Conservation (phyloP, 192 early-diverging fungal genomes). For the Lobosporangium transversale region DNA sequence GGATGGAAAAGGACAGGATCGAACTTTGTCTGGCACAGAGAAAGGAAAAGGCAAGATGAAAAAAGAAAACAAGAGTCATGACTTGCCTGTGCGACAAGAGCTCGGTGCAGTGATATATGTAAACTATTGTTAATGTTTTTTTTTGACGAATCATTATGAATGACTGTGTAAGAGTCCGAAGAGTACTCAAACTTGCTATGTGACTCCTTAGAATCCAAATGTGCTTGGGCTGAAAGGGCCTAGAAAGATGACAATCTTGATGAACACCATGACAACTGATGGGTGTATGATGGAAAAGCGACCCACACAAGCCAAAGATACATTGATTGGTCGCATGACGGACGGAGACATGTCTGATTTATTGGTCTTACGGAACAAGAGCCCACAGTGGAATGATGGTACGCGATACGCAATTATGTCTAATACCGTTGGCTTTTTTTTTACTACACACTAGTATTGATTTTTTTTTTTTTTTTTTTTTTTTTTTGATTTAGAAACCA, state of each 20-base stretch:
- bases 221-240: slow-evolving; percentile 92
- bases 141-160: not conserved
- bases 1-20: not conserved
- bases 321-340: slow-evolving; percentile 67
- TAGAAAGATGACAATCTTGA: slow-evolving; percentile 87
- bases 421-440: too few relatives aligned
- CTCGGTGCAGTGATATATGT: slow-evolving; percentile 84
- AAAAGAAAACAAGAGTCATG: slow-evolving; percentile 23
- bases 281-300: slow-evolving; percentile 64
- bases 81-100: slow-evolving; percentile 69
- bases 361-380: slow-evolving; percentile 87
- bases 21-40: slow-evolving; percentile 6
- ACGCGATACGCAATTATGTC: not conserved
- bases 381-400: slow-evolving; percentile 94
- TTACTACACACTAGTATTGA: too few relatives aligned
- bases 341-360: slow-evolving; percentile 68
- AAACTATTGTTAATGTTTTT: slow-evolving; percentile 24
- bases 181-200: too few relatives aligned
- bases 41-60: slow-evolving; percentile 7
- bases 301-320: slow-evolving; percentile 69
- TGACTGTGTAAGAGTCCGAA: too few relatives aligned
- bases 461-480: too few relatives aligned
- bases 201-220: slow-evolving; percentile 89
- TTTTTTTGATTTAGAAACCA: slow-evolving; percentile 67
- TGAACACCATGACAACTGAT: slow-evolving; percentile 73